A percentile compares a stretch with the other conserved stretches of the same genome.
Evolutionary conservation across 352 stramenopile species (phyloP).

Genomic region (Phytophthora constricta): DNA sequence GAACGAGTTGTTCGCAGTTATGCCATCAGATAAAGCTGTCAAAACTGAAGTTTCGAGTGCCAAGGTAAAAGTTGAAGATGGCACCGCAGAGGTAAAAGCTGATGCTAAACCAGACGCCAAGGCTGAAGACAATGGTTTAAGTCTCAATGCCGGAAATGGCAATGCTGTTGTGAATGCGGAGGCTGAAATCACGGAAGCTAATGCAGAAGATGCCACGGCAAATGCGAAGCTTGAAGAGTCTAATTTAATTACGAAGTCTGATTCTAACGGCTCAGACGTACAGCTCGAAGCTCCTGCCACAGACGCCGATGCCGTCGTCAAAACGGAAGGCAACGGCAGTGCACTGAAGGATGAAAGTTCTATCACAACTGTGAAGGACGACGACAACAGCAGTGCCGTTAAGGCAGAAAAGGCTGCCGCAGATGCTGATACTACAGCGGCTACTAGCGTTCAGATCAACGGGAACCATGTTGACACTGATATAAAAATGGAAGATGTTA

Average conservation of each 20-base stretch:
- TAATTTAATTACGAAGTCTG: neutral
- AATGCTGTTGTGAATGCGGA: neutral
- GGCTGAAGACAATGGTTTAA: neutral
- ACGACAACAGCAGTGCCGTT: neutral
- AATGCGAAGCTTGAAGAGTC: neutral
- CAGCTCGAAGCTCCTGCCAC: neutral
- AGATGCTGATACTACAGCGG: neutral
- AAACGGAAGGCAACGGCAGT: no score
- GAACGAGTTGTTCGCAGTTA: slow-evolving; percentile 36
- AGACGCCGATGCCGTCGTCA: slow-evolving; percentile 2
- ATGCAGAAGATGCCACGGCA: neutral
- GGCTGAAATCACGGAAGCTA: neutral
- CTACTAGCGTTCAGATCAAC: neutral
- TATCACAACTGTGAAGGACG: no score
- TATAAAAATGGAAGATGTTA: slow-evolving; percentile 11
- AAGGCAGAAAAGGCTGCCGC: neutral
- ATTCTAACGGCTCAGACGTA: slow-evolving; percentile 7
- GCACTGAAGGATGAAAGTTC: no score
- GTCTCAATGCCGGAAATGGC: neutral
- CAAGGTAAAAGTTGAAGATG: slow-evolving; percentile 9
- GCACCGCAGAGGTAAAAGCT: slow-evolving; percentile 1
- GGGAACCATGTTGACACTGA: neutral
- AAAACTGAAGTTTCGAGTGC: slow-evolving; percentile 19
- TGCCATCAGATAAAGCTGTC: slow-evolving; percentile 24
- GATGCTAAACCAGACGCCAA: neutral